phyloP scores from a whole-genome alignment of 2,329 filamentous ascomycete species.

The Fusarium tjaetaba region DNA sequence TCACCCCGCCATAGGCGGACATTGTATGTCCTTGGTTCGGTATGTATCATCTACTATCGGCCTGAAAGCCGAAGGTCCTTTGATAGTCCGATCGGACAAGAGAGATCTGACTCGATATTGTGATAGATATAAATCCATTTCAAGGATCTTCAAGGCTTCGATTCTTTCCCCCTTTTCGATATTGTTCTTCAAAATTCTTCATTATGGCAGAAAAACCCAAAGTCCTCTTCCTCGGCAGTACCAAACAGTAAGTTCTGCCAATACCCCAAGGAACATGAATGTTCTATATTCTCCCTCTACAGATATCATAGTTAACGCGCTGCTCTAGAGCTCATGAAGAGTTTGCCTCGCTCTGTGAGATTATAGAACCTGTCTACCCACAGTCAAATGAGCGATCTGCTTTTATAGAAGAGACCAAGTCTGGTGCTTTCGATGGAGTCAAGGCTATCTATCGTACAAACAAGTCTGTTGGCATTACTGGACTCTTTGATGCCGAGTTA shows the following conservation, averaged over 20 bases:
- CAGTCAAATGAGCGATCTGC: slow-evolving; percentile 68
- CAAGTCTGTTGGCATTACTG: slow-evolving; percentile 70
- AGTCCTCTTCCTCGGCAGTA: slow-evolving; percentile 53
- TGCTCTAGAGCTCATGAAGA: slow-evolving; percentile 49
- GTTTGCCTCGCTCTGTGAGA: slow-evolving; percentile 68
- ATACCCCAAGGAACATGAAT: not conserved
- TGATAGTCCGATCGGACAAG: not conserved
- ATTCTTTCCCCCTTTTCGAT: not conserved
- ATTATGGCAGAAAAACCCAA: slow-evolving; percentile 47
- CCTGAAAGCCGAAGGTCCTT: slow-evolving; percentile 15
- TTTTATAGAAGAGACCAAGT: slow-evolving; percentile 75
- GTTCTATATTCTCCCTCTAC: too few species aligned
- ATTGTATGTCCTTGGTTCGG: not conserved
- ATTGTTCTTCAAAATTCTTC: not conserved
- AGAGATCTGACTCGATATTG: not conserved
- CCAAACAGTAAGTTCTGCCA: slow-evolving; percentile 50
- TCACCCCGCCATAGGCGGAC: slow-evolving; percentile 16
- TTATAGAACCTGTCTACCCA: slow-evolving; percentile 74
- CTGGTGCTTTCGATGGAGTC: slow-evolving; percentile 73
- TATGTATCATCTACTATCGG: not conserved
- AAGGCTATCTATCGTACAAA: slow-evolving; percentile 78
- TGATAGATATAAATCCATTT: not conserved
- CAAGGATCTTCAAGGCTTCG: not conserved
- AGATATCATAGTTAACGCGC: not conserved
- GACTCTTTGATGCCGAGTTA: slow-evolving; percentile 76